These are phyloP conservation scores for Neurospora sp. DNA, from an alignment of 2,329 filamentous ascomycete genomes.

Conservation along the genomic window DNA sequence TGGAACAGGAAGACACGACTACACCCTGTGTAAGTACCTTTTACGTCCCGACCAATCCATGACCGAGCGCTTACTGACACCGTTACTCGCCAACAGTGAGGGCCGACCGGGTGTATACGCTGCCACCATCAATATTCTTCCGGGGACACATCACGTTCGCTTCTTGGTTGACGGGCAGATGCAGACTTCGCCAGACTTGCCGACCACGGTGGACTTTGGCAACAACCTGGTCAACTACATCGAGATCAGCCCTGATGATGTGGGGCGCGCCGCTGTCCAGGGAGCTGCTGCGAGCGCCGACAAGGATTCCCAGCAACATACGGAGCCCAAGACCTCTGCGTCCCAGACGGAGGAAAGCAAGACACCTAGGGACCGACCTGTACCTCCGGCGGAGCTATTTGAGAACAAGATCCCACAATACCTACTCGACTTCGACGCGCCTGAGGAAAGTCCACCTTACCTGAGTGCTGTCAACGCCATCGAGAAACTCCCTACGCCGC, in stretches of 20 bases:
- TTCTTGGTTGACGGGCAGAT: constrained; percentile 93
- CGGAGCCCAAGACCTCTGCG: constrained; percentile 24
- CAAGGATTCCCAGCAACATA: constrained; percentile 21
- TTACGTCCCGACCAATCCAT: neutral
- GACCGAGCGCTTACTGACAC: neutral
- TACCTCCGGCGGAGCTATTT: constrained; percentile 50
- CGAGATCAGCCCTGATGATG: constrained; percentile 73
- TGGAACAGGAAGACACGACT: constrained; percentile 93
- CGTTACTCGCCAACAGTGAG: constrained; percentile 29
- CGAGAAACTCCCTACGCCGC: constrained; percentile 71
- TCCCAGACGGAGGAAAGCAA: constrained; percentile 33
- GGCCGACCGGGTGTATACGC: constrained; percentile 56
- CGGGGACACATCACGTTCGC: constrained; percentile 92
- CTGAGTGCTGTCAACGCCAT: constrained; percentile 65
- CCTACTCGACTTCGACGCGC: constrained; percentile 74
- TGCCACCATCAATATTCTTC: constrained; percentile 71
- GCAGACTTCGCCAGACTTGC: constrained; percentile 75
- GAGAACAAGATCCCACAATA: constrained; percentile 71
- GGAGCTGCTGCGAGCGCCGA: constrained; percentile 19
- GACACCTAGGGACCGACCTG: constrained; percentile 43
- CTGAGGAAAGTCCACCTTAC: constrained; percentile 67
- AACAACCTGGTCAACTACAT: constrained; percentile 99
- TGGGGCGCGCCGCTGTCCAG: constrained; percentile 29
- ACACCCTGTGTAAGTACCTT: constrained; percentile 63
- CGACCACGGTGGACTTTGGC: constrained; percentile 93